A percentile compares a stretch with the other conserved stretches of the same genome.
Evolutionary conservation across 257 asterid genomes (phyloP).

Genomic region (Fraxinus pennsylvanica): DNA sequence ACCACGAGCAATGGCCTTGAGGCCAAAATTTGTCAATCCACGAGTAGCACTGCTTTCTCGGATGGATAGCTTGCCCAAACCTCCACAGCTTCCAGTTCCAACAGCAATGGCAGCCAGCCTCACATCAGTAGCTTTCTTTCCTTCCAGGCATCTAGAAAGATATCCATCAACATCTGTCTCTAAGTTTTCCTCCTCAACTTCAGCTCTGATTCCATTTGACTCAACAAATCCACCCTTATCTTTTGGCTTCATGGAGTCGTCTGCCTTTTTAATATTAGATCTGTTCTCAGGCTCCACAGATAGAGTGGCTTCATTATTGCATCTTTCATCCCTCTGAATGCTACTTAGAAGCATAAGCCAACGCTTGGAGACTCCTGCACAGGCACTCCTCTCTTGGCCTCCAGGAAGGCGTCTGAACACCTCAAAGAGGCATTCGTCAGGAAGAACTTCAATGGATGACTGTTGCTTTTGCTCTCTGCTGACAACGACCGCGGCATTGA

Average conservation of each 20-base stretch:
- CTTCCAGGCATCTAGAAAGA: constrained; percentile 85
- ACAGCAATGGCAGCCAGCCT: constrained; percentile 90
- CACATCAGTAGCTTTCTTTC: constrained; percentile 85
- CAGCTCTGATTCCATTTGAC: constrained; percentile 24
- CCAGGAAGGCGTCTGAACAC: constrained; percentile 72
- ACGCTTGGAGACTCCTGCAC: constrained; percentile 84
- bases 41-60: constrained; percentile 60
- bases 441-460: constrained; percentile 83
- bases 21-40: constrained; percentile 69
- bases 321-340: constrained; percentile 63
- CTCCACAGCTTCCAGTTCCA: constrained; percentile 76
- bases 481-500: constrained; percentile 65
- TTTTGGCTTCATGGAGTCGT: constrained; percentile 25
- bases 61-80: constrained; percentile 87
- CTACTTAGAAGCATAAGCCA: constrained; percentile 92
- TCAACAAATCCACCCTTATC: constrained; percentile 38
- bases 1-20: constrained; percentile 73
- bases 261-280: constrained; percentile 27
- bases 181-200: constrained; percentile 33
- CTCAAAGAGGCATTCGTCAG: constrained; percentile 97
- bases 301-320: constrained; percentile 18
- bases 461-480: constrained; percentile 38
- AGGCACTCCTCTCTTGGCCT: constrained; percentile 68
- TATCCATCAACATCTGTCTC: constrained; percentile 48
- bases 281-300: constrained; percentile 35